These are phyloP conservation scores for Globisporangium carolinianum DNA, from an alignment of 352 stramenopile genomes.

Conservation along the genomic window DNA sequence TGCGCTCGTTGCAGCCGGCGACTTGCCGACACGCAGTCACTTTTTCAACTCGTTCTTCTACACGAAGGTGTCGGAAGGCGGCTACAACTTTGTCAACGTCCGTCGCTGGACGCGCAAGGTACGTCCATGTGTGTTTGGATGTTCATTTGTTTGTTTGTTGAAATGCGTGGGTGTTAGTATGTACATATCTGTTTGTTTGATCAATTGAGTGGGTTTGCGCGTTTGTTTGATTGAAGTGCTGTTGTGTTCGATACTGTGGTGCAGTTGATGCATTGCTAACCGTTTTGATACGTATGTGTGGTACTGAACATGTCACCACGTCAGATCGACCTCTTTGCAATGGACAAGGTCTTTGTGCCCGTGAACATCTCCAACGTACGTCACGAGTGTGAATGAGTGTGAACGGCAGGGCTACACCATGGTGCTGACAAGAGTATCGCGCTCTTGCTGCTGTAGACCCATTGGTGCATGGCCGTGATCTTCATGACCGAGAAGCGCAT, in stretches of 20 bases:
- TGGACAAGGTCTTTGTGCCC: slow-evolving; percentile 87
- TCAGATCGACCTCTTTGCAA: slow-evolving; percentile 83
- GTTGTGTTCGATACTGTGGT: neutral
- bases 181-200: too few species aligned
- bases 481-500: slow-evolving; percentile 87
- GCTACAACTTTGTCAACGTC: slow-evolving; percentile 83
- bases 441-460: slow-evolving; percentile 34
- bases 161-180: too few species aligned
- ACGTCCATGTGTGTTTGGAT: neutral
- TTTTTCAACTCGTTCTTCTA: slow-evolving; percentile 90
- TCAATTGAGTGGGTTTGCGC: too few species aligned
- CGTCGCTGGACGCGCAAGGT: slow-evolving; percentile 82
- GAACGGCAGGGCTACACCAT: too few species aligned
- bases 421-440: too few species aligned
- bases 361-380: slow-evolving; percentile 84
- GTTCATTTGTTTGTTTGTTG: too few species aligned
- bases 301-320: neutral
- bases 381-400: neutral
- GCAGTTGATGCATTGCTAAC: neutral
- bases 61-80: slow-evolving; percentile 69
- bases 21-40: slow-evolving; percentile 49
- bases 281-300: neutral
- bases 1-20: slow-evolving; percentile 37
- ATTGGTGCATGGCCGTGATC: slow-evolving; percentile 85
- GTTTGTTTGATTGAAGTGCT: neutral